Percentiles rank a stretch among this genome's conserved stretches.
These are phyloP conservation scores for Lodderomyces pseudojiufengensis DNA, from an alignment of 1,139 yeast genomes.

Conservation along the genomic window DNA sequence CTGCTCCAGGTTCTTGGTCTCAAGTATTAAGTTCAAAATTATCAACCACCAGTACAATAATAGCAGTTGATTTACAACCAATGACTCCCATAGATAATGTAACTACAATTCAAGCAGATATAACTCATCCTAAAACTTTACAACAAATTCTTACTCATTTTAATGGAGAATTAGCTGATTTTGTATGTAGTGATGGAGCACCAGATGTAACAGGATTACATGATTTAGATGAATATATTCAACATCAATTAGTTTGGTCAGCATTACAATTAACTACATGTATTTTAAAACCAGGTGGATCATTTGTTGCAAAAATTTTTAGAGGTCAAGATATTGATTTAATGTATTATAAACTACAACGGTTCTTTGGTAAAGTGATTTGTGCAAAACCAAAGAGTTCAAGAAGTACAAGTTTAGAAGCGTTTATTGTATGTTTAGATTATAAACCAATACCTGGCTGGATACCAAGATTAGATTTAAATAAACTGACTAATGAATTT, in stretches of 20 bases:
- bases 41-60: constrained; percentile 55
- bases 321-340: constrained; percentile 94
- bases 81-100: constrained; percentile 94
- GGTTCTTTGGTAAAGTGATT: constrained; percentile 76
- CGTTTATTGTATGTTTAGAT: constrained; percentile 88
- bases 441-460: constrained; percentile 80
- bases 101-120: constrained; percentile 88
- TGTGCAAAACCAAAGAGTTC: constrained; percentile 97
- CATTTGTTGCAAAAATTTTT: constrained; percentile 93
- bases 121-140: constrained; percentile 90
- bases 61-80: constrained; percentile 94
- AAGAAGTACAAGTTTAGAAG: constrained; percentile 89
- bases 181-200: constrained; percentile 96
- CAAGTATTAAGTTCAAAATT: constrained; percentile 83
- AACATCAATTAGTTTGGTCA: constrained; percentile 86
- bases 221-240: constrained; percentile 93
- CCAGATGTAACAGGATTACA: constrained; percentile 98
- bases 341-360: constrained; percentile 82
- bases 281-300: constrained; percentile 80
- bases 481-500: constrained; percentile 74
- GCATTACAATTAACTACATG: constrained; percentile 92
- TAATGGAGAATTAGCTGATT: constrained; percentile 90
- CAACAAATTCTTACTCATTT: constrained; percentile 70
- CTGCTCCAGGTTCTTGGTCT: constrained; percentile 99
- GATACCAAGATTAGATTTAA: constrained; percentile 61